These are phyloP conservation scores for Pestalotiopsis sp. DNA, from an alignment of 2,329 filamentous ascomycete genomes.

Conservation along the genomic window DNA sequence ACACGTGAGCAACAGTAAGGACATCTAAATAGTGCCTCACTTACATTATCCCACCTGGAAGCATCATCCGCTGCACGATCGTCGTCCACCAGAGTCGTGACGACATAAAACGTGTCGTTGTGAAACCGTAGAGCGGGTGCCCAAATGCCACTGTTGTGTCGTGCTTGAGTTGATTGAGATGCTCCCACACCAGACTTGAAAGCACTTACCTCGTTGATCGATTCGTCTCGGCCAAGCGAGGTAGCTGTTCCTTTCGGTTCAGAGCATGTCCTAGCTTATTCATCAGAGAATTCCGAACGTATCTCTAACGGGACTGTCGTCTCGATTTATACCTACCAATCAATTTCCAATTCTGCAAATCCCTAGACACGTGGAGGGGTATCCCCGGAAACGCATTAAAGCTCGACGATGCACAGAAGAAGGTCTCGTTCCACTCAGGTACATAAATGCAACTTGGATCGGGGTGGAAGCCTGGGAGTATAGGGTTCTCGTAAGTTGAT, in stretches of 20 bases:
- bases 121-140: conserved; percentile 48
- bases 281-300: background rate
- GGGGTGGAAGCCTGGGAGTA: conserved; percentile 46
- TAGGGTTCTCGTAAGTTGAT: conserved; percentile 40
- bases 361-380: conserved; percentile 43
- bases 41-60: conserved; percentile 36
- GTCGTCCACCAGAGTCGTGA: conserved; percentile 42
- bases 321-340: conserved; percentile 18
- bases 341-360: conserved; percentile 42
- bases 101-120: conserved; percentile 44
- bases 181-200: background rate
- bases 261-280: conserved; percentile 26
- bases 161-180: background rate
- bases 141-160: conserved; percentile 42
- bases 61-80: conserved; percentile 29
- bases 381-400: conserved; percentile 47
- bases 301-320: no score
- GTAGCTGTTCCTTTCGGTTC: conserved; percentile 28
- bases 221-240: conserved; percentile 28
- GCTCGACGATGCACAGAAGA: conserved; percentile 46
- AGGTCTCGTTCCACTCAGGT: conserved; percentile 36
- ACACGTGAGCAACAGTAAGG: background rate
- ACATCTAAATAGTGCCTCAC: background rate
- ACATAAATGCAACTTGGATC: conserved; percentile 46
- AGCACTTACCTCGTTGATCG: conserved; percentile 25